phyloP scores from a whole-genome alignment of 768 basidiomycete genomes.

The Russula foetens region DNA sequence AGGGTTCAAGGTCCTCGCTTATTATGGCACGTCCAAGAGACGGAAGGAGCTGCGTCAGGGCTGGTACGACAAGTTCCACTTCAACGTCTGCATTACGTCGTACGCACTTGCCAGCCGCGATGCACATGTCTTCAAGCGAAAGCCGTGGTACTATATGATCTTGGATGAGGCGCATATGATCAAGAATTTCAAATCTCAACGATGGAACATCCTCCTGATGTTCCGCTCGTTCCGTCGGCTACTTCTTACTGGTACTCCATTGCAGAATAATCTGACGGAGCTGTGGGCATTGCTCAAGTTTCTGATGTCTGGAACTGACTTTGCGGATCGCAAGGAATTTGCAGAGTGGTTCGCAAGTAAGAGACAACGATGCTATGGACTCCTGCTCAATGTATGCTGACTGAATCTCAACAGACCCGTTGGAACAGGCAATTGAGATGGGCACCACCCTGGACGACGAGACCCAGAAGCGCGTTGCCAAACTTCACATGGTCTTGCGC shows the following conservation, averaged over 20 bases:
- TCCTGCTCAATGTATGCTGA: not conserved
- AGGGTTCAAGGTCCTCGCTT: slow-evolving; percentile 78
- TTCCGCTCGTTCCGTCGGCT: slow-evolving; percentile 82
- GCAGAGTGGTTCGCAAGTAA: slow-evolving; percentile 94
- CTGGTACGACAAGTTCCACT: slow-evolving; percentile 83
- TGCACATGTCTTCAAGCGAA: slow-evolving; percentile 85
- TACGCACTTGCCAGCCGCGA: slow-evolving; percentile 91
- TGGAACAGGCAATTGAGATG: slow-evolving; percentile 91
- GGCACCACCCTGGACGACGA: slow-evolving; percentile 72
- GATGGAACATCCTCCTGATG: slow-evolving; percentile 88
- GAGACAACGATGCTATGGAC: slow-evolving; percentile 25
- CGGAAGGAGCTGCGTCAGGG: slow-evolving; percentile 85
- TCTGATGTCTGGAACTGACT: slow-evolving; percentile 80
- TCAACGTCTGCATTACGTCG: slow-evolving; percentile 93
- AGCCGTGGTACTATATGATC: slow-evolving; percentile 93
- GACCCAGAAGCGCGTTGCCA: slow-evolving; percentile 73
- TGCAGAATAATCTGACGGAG: slow-evolving; percentile 95
- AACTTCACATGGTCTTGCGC: slow-evolving; percentile 90
- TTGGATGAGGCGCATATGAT: slow-evolving; percentile 97
- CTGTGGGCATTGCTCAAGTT: slow-evolving; percentile 95
- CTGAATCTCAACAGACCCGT: slow-evolving; percentile 51
- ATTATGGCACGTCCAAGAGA: slow-evolving; percentile 84
- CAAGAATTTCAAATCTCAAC: slow-evolving; percentile 91
- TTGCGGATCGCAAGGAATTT: slow-evolving; percentile 90
- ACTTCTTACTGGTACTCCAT: slow-evolving; percentile 89